A percentile compares a stretch with the other conserved stretches of the same genome.
Conservation (phyloP, 768 basidiomycete genomes). For the Boletales sp. region DNA sequence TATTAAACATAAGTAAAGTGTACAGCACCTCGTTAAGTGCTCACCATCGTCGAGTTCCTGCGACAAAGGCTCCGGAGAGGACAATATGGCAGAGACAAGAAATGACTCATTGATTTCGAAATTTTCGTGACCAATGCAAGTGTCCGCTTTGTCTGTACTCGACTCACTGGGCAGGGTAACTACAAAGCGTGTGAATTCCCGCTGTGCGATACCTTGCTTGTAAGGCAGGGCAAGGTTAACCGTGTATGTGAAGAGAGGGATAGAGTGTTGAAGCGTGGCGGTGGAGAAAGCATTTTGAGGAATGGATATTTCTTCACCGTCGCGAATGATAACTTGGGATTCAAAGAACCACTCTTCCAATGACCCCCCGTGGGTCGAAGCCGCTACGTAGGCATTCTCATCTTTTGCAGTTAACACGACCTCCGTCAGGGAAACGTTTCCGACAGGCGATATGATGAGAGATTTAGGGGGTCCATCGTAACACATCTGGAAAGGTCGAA, state of each 20-base stretch:
- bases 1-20: background rate
- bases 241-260: slow-evolving; percentile 36
- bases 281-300: slow-evolving; percentile 17
- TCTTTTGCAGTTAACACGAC: slow-evolving; percentile 53
- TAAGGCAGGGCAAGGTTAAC: slow-evolving; percentile 68
- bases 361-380: slow-evolving; percentile 28
- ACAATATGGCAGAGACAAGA: slow-evolving; percentile 50
- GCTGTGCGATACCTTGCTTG: slow-evolving; percentile 59
- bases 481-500: slow-evolving; percentile 21
- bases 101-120: slow-evolving; percentile 76
- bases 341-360: slow-evolving; percentile 45
- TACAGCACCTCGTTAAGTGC: background rate
- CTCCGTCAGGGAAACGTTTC: slow-evolving; percentile 42
- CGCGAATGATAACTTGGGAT: slow-evolving; percentile 46
- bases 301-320: slow-evolving; percentile 40
- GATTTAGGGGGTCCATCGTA: slow-evolving; percentile 9
- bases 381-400: slow-evolving; percentile 43
- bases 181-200: slow-evolving; percentile 51
- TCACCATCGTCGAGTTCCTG: slow-evolving; percentile 7
- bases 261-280: slow-evolving; percentile 11
- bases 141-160: slow-evolving; percentile 5
- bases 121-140: slow-evolving; percentile 30
- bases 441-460: slow-evolving; percentile 19
- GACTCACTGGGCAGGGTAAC: slow-evolving; percentile 34
- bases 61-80: slow-evolving; percentile 14